Evolutionary conservation across 495 filamentous ascomycete genomes (phyloP).

Genomic region (Aspergillus baeticus): DNA sequence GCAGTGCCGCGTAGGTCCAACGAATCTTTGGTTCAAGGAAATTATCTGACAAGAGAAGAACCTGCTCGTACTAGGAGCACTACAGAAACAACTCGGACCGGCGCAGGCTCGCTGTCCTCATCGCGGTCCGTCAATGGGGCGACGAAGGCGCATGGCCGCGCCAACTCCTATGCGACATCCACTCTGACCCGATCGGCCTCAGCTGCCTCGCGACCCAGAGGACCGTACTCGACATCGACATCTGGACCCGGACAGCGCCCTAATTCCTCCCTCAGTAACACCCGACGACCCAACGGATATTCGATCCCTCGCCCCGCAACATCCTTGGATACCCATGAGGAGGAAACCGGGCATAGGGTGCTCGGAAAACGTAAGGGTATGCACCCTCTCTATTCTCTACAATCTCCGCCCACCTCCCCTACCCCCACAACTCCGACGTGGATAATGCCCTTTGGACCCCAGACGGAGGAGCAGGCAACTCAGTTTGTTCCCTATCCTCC

Average conservation of each 20-base stretch:
- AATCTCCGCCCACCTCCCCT: slow-evolving; percentile 23
- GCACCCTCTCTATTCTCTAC: slow-evolving; percentile 33
- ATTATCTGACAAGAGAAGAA: slow-evolving; percentile 50
- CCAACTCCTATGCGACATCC: slow-evolving; percentile 44
- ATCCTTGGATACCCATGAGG: slow-evolving; percentile 56
- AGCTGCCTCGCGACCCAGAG: slow-evolving; percentile 48
- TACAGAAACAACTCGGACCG: slow-evolving; percentile 40
- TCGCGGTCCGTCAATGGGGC: slow-evolving; percentile 31
- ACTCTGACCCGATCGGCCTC: slow-evolving; percentile 45
- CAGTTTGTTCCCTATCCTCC: slow-evolving; percentile 4
- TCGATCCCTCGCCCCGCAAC: slow-evolving; percentile 57
- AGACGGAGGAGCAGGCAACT: not conserved
- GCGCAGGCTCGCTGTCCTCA: slow-evolving; percentile 30
- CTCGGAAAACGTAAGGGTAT: slow-evolving; percentile 71
- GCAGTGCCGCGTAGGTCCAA: slow-evolving; percentile 33
- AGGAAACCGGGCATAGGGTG: slow-evolving; percentile 40
- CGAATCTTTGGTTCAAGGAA: not conserved
- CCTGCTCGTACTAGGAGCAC: slow-evolving; percentile 55
- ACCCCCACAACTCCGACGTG: slow-evolving; percentile 25
- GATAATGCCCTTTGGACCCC: slow-evolving; percentile 14
- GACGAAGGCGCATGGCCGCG: slow-evolving; percentile 37
- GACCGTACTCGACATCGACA: slow-evolving; percentile 52
- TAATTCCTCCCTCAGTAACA: slow-evolving; percentile 42
- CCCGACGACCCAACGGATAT: slow-evolving; percentile 42
- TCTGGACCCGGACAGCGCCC: slow-evolving; percentile 54